Base-by-base conservation (phyloP, 169 alveolate species). In the Plasmodium fragile region DNA sequence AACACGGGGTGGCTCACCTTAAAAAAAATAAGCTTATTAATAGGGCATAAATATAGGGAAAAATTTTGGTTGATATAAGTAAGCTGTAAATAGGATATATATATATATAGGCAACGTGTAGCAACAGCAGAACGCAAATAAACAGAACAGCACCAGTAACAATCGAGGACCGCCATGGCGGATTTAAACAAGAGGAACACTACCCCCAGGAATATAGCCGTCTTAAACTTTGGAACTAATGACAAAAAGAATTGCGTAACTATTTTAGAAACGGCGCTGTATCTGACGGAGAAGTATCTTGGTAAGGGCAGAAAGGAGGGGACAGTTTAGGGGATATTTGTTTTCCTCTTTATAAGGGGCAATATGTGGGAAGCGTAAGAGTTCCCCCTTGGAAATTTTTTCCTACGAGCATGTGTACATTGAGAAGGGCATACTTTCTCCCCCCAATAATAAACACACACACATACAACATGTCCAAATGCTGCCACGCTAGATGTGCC, bases 201-300 rank as follows among this genome's bases (percentile, higher is more conserved):
- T 30, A 84, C 55, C 65, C 78, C 53, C 52, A 77, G 71, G 83
- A 84, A 84, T 52, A 73, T 84, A 10, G 85, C 84, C 11, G 93
- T 84, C 52, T 84, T 84, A 75, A 84, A 84, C 45, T 72, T 73
- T 3, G 93, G 93, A 28, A 84, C 93, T n/a, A 84, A 73, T 73
- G 85, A 84, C 70, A 84, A 45, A 75, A 32, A 18, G 7, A 84
- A 84, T 30, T 30, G 80, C 16, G 84, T 84, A 52, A n/a, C 79
- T 2, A 69, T 84, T 84, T 28, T 84, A 75, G 93, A 84, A 75
- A 84, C 93, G 16, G 85, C 85, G 28, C 43, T 84, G 4, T 77
- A 84, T 22, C 85, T 84, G 43, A 45, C 81, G 22, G 93, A 84
- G 45, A 84, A 84, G 53, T 84, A 84, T 30, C 18, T 84, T 49